A percentile compares a stretch with the other conserved stretches of the same genome.
phyloP scores from a whole-genome alignment of 1,139 yeast species.

The Blastobotrys illinoisensis region DNA sequence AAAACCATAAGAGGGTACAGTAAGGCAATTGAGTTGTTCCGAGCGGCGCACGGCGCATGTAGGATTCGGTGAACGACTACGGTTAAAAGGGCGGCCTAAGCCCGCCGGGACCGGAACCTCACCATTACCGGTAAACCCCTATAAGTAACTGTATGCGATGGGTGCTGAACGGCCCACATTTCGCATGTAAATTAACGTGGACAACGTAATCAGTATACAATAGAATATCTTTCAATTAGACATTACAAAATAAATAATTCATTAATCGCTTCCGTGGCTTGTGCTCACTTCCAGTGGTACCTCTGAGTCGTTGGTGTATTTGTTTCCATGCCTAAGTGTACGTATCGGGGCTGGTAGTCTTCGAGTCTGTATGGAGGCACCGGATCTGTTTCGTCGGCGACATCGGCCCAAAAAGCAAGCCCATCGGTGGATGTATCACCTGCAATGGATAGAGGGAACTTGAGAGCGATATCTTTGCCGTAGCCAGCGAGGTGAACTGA shows the following conservation, averaged over 20 bases:
- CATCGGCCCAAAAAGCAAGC: conserved; percentile 1
- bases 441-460: conserved; percentile 2
- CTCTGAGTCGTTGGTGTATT: background rate
- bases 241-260: background rate
- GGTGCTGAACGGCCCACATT: background rate
- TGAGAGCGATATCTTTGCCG: background rate
- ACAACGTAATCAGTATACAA: too few species aligned
- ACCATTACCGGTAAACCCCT: too few species aligned
- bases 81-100: too few species aligned
- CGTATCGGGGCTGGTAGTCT: background rate
- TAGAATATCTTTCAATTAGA: too few species aligned
- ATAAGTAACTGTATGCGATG: background rate
- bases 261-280: background rate
- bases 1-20: too few species aligned
- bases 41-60: too few species aligned
- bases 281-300: background rate
- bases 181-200: too few species aligned
- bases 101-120: too few species aligned
- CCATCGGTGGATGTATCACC: background rate
- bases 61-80: too few species aligned
- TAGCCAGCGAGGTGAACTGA: background rate
- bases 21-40: too few species aligned
- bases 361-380: conserved; percentile 3
- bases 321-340: background rate
- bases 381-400: conserved; percentile 6